phyloP scores from a whole-genome alignment of 306 rosid genomes.

The Pueraria montana region DNA sequence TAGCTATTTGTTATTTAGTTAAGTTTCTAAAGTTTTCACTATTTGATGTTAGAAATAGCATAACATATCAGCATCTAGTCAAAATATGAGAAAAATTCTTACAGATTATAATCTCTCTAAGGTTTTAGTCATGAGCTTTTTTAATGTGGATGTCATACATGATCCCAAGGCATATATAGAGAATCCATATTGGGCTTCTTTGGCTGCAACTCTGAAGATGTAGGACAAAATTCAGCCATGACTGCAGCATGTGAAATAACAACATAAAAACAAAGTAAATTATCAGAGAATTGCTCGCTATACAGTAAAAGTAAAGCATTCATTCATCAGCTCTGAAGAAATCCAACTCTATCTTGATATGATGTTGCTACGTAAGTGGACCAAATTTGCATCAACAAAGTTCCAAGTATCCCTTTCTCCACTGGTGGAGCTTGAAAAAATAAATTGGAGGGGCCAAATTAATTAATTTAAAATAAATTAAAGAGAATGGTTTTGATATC shows the following conservation, averaged over 20 bases:
- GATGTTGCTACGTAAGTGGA: too few species aligned
- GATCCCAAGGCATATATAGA: slow-evolving; percentile 76
- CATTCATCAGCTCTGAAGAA: too few species aligned
- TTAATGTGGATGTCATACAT: slow-evolving; percentile 57
- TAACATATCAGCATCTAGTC: background rate
- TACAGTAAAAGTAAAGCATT: too few species aligned
- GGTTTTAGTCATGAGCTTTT: too few species aligned
- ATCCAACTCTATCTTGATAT: too few species aligned
- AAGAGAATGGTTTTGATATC: too few species aligned
- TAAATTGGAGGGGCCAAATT: too few species aligned
- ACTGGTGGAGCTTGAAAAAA: too few species aligned
- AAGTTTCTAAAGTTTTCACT: slow-evolving; percentile 21
- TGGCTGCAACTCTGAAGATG: slow-evolving; percentile 64
- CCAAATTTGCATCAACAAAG: too few species aligned
- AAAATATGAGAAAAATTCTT: slow-evolving; percentile 13
- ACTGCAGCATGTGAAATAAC: slow-evolving; percentile 1
- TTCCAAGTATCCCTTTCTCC: too few species aligned
- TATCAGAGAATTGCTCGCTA: too few species aligned
- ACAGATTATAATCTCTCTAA: background rate
- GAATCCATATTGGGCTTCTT: slow-evolving; percentile 66
- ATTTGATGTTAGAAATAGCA: slow-evolving; percentile 3
- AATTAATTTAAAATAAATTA: too few species aligned
- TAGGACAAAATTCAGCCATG: slow-evolving; percentile 36
- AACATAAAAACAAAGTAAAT: slow-evolving; percentile 6
- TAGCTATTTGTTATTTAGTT: background rate